Base-by-base conservation (phyloP, 345 rosid species). In the Erodium maritimum region DNA sequence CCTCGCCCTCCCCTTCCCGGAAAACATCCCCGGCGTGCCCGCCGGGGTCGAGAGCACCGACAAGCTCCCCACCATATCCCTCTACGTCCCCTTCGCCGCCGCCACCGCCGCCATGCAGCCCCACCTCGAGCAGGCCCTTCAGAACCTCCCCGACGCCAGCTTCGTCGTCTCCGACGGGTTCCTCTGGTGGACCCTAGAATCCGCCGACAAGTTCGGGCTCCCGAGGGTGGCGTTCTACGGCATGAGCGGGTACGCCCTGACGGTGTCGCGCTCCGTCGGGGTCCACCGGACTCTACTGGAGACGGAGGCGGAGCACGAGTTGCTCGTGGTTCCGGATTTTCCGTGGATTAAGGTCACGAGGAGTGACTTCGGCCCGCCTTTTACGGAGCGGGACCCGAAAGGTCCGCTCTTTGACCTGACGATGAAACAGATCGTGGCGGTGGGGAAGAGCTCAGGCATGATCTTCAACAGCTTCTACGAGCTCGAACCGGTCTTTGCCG, bases 161-260 rank as follows among this genome's bases (percentile, higher is more conserved):
- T 79, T 87, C 71, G 66, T 87, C 60, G 84, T 85, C 13, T 77
- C 90, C 1, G 95, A 87, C 51, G 75, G 78, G 2, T 85, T 90
- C 68, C 78, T 90, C 3, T 90, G 89, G 89, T 90, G 95, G 97
- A 81, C 84, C 5, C 57, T 70, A 5, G 91, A 90, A 7, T 77
- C 87, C 17, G 85, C 97, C 5, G 59, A 64, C 0, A 85, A 78
- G 69, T 82, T 83, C 42, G 71, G 82, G 1, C 66, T 90, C 21
- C 91, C 86, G 0, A 79, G 89, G 25, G 25, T 85, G 55, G 66
- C 60, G n/a, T 87, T 73, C 57, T 76, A 0, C 54, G 95, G 95
- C 9, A 82, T 79, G 71, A 69, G 63, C 62, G 61, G 33, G 55
- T 80, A 71, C 52, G 46, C 75, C 5, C 0, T 0, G 17, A 54